Evolutionary conservation across 441 rosid genomes (phyloP).

Genomic region (Aleurites moluccanus): DNA sequence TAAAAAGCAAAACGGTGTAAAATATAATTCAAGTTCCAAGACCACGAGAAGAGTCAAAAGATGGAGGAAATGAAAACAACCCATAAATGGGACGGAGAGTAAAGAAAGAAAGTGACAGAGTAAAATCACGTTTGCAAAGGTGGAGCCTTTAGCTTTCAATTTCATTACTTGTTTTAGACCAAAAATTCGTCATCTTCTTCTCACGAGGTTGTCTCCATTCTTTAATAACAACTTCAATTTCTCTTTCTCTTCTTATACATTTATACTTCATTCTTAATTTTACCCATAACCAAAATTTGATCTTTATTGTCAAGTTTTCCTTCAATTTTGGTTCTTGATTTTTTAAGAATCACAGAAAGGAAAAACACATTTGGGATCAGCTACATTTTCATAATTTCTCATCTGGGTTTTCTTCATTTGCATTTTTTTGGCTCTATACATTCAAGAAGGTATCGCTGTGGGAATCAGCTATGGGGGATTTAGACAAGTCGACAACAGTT

Average conservation of each 20-base stretch:
- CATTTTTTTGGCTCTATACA: not conserved
- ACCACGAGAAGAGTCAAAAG: slow-evolving; percentile 21
- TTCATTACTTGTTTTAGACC: slow-evolving; percentile 22
- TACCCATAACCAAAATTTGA: not conserved
- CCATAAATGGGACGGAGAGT: not conserved
- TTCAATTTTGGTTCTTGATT: not conserved
- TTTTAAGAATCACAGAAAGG: not conserved
- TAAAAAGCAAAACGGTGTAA: not conserved
- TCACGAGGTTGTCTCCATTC: slow-evolving; percentile 19
- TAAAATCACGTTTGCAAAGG: not conserved
- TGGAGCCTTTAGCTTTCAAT: not conserved
- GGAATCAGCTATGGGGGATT: slow-evolving; percentile 30
- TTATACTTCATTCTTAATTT: not conserved
- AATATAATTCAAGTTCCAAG: slow-evolving; percentile 10
- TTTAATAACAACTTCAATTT: slow-evolving; percentile 2
- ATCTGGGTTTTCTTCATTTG: slow-evolving; percentile 10
- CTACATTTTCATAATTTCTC: slow-evolving; percentile 7
- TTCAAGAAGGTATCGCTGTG: not conserved
- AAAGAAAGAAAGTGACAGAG: not conserved
- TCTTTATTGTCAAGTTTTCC: not conserved
- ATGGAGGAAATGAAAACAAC: not conserved
- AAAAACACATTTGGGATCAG: not conserved
- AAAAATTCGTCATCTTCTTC: slow-evolving; percentile 26
- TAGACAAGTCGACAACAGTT: slow-evolving; percentile 40
- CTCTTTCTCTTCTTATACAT: slow-evolving; percentile 13